Evolutionary conservation across 441 rosid species (phyloP).

Genomic region (Erodium texanum): DNA sequence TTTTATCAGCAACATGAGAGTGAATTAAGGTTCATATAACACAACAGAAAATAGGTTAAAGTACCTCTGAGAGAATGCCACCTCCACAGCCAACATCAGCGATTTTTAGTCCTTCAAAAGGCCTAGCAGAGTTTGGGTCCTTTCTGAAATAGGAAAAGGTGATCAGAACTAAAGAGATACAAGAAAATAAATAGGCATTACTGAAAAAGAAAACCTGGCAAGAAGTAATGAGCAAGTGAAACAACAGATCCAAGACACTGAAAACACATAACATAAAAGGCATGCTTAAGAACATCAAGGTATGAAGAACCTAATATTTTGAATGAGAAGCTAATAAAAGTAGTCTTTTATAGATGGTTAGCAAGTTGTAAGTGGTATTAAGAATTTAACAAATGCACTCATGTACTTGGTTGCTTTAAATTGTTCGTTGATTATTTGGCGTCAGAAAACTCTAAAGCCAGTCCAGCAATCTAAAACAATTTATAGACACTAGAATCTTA

Average conservation of each 20-base stretch:
- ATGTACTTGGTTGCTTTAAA: background rate
- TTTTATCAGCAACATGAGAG: background rate
- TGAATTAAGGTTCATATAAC: background rate
- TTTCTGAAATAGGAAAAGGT: slow-evolving; percentile 35
- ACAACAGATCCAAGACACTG: background rate
- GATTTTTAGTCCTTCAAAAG: slow-evolving; percentile 70
- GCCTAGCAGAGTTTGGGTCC: slow-evolving; percentile 60
- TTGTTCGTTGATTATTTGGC: background rate
- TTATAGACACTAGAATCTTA: background rate
- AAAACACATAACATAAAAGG: background rate
- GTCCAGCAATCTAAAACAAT: background rate
- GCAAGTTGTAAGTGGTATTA: background rate
- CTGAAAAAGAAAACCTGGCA: background rate
- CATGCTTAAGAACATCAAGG: background rate
- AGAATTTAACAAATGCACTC: background rate
- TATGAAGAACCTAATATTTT: background rate
- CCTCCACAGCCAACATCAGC: slow-evolving; percentile 92
- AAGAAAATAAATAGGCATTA: background rate
- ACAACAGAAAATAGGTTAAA: background rate
- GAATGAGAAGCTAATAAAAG: background rate
- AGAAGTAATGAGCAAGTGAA: background rate
- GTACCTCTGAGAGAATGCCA: slow-evolving; percentile 90
- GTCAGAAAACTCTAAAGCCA: background rate
- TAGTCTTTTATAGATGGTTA: background rate
- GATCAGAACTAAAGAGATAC: background rate